phyloP scores from a whole-genome alignment of 2,329 filamentous ascomycete species.

The Fusarium torreyae region DNA sequence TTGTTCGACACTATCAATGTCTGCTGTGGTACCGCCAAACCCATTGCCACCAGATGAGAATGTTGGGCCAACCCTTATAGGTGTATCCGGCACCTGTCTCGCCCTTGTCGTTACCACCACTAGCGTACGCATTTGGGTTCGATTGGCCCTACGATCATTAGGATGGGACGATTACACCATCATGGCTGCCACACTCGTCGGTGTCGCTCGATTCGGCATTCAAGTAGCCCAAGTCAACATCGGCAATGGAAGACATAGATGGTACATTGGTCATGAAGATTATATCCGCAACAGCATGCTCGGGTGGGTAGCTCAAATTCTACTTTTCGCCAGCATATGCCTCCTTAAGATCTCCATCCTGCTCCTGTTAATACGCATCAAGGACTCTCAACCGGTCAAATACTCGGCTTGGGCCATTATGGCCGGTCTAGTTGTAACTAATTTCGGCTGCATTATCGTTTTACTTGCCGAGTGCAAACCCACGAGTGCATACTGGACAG shows the following conservation, averaged over 20 bases:
- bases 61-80: slow-evolving; percentile 52
- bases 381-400: slow-evolving; percentile 53
- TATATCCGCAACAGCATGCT: slow-evolving; percentile 57
- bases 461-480: slow-evolving; percentile 54
- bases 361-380: slow-evolving; percentile 59
- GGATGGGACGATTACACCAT: slow-evolving; percentile 59
- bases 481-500: slow-evolving; percentile 53
- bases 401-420: slow-evolving; percentile 54
- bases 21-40: slow-evolving; percentile 34
- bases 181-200: slow-evolving; percentile 49
- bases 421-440: slow-evolving; percentile 52
- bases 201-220: slow-evolving; percentile 51
- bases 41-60: slow-evolving; percentile 57
- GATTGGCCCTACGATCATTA: slow-evolving; percentile 48
- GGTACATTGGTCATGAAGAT: slow-evolving; percentile 52
- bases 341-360: slow-evolving; percentile 61
- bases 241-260: slow-evolving; percentile 59
- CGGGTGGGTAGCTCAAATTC: slow-evolving; percentile 58
- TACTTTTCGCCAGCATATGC: slow-evolving; percentile 58
- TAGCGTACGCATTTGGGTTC: slow-evolving; percentile 52
- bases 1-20: slow-evolving; percentile 20
- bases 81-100: slow-evolving; percentile 53
- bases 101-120: slow-evolving; percentile 53
- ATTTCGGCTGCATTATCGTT: slow-evolving; percentile 52
- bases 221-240: slow-evolving; percentile 53